Base-by-base conservation (phyloP, 2,329 filamentous ascomycete species). In the Aureobasidium uvarum region DNA sequence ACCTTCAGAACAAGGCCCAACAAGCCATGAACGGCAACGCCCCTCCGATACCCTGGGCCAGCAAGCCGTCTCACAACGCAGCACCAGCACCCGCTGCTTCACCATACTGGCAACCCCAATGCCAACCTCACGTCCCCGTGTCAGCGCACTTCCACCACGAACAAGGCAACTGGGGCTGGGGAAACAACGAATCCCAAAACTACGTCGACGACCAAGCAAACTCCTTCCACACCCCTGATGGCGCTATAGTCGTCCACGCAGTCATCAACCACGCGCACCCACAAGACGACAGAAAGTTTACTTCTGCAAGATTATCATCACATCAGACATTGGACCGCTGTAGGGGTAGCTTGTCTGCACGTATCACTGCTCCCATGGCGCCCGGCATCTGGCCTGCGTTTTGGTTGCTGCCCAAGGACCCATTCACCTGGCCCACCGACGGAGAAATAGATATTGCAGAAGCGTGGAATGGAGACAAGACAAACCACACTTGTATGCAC, bases 371-470 rank as follows among this genome's bases (percentile, higher is more conserved):
- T 0, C 85, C 85, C 0, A 83, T 81, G 62, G 84, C 84, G 0
- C 71, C 76, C 2, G 85, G 85, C 4, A 82, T 87, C 54, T 87
- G 85, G 85, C 85, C 85, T 0, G 85, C 85, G 0, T 86, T 86
- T 70, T 87, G 85, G 85, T 79, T 86, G 62, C 75, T 87, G 6
- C 85, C 85, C 0, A 73, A 78, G 38, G 83, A 86, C 68, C 85
- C 84, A 0, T 86, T 86, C 69, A 73, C 75, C 0, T 87, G 85
- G 85, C 85, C 85, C 0, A 79, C 75, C 0, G 85, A 87, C 67
- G 85, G 84, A 64, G 85, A 87, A 71, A 76, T 87, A 14, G 85
- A 87, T 72, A 84, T 87, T 54, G 81, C 84, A 46, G 85, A 87
- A 74, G 81, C 78, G n/a, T 87, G 84, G 85, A 86, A 86, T 68